A percentile compares a stretch with the other conserved stretches of the same genome.
These are phyloP conservation scores for Xenosphaeropsis pyriputrescens DNA, from an alignment of 2,329 filamentous ascomycete genomes.

Conservation along the genomic window DNA sequence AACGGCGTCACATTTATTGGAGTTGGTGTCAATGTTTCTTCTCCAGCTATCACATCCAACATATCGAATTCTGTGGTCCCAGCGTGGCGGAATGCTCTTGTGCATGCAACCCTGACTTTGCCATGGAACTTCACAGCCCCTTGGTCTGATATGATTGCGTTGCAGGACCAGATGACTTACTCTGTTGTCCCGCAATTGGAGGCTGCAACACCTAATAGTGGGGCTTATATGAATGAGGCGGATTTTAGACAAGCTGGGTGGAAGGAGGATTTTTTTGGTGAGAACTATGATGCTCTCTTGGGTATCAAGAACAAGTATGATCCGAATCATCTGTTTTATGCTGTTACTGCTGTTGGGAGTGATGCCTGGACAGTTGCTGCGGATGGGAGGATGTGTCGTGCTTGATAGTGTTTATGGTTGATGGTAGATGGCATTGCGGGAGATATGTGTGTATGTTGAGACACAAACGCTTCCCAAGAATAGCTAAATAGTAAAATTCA, in stretches of 20 bases:
- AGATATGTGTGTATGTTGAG: no score
- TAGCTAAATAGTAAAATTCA: no score
- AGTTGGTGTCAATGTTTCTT: conserved; percentile 17
- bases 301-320: conserved; percentile 36
- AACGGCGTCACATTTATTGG: conserved; percentile 19
- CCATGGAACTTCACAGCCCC: conserved; percentile 19
- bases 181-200: conserved; percentile 18
- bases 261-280: conserved; percentile 29
- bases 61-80: conserved; percentile 24
- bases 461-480: no score
- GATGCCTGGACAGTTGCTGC: conserved; percentile 29
- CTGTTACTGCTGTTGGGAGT: conserved; percentile 31
- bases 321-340: conserved; percentile 28
- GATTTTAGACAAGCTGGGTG: conserved; percentile 28
- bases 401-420: conserved; percentile 1
- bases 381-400: conserved; percentile 25
- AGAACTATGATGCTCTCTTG: conserved; percentile 25
- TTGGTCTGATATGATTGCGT: conserved; percentile 14
- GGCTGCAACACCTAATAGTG: conserved; percentile 24
- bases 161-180: conserved; percentile 17
- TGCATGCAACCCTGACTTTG: conserved; percentile 17
- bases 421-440: no score
- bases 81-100: conserved; percentile 22
- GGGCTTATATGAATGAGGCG: conserved; percentile 35
- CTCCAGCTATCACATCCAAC: conserved; percentile 2